These are phyloP conservation scores for Cetradonia linearis DNA, from an alignment of 495 filamentous ascomycete genomes.

Conservation along the genomic window DNA sequence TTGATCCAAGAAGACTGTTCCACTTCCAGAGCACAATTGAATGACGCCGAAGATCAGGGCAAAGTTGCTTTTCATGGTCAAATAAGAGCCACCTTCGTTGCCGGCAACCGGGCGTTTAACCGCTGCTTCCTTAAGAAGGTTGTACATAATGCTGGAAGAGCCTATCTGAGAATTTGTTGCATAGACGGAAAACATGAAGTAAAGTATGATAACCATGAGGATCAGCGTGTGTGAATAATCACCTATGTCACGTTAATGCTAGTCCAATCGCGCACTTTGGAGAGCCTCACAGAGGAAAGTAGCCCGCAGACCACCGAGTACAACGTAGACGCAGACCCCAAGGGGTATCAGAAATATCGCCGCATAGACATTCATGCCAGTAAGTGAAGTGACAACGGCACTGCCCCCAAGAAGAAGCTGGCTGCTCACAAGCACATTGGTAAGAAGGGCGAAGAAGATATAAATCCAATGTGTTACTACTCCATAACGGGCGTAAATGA, in stretches of 20 bases:
- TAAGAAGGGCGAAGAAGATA: slow-evolving; percentile 35
- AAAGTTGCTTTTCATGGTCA: slow-evolving; percentile 43
- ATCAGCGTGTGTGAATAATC: slow-evolving; percentile 41
- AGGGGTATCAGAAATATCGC: slow-evolving; percentile 36
- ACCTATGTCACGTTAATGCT: slow-evolving; percentile 7
- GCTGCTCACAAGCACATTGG: slow-evolving; percentile 36
- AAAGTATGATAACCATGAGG: slow-evolving; percentile 33
- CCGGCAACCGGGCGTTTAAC: slow-evolving; percentile 36
- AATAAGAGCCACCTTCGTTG: slow-evolving; percentile 42
- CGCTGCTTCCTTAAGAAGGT: slow-evolving; percentile 38
- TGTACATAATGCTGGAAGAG: slow-evolving; percentile 37
- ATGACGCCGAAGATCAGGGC: slow-evolving; percentile 35
- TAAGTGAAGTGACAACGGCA: slow-evolving; percentile 35
- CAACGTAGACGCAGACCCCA: slow-evolving; percentile 36
- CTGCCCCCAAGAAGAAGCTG: slow-evolving; percentile 34
- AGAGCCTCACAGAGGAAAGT: slow-evolving; percentile 24
- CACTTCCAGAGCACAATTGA: slow-evolving; percentile 29
- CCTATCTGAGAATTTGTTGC: slow-evolving; percentile 38
- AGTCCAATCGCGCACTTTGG: neutral
- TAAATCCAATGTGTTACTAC: slow-evolving; percentile 33
- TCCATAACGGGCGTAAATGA: slow-evolving; percentile 32
- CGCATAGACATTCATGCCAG: slow-evolving; percentile 39
- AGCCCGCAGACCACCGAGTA: slow-evolving; percentile 35
- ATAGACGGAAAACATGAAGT: slow-evolving; percentile 41
- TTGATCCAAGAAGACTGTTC: slow-evolving; percentile 38